Evolutionary conservation across 2,329 filamentous ascomycete genomes (phyloP).

Genomic region (Clonostachys rosea): DNA sequence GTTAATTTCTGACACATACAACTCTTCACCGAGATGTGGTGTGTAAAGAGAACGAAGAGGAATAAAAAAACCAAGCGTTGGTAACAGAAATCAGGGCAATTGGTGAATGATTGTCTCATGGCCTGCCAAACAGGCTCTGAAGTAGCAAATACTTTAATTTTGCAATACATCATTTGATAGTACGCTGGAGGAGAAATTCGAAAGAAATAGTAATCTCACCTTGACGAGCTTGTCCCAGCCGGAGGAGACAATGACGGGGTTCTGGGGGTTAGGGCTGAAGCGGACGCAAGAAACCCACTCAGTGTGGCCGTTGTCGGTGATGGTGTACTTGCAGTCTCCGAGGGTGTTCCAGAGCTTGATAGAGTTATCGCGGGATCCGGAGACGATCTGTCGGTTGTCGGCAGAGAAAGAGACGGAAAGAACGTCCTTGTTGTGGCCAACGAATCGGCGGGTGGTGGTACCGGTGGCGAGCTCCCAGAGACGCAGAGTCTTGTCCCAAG

Average conservation of each 20-base stretch:
- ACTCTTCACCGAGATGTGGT: conserved; percentile 1
- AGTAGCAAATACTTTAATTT: conserved; percentile 99
- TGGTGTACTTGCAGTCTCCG: conserved; percentile 99
- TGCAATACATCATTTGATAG: conserved; percentile 81
- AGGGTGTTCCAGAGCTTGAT: conserved; percentile 99
- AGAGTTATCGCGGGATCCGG: conserved; percentile 93
- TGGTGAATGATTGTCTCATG: conserved; percentile 97
- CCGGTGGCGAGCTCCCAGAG: conserved; percentile 98
- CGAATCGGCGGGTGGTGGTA: conserved; percentile 95
- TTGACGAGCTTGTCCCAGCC: conserved; percentile 99
- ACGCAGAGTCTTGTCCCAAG: conserved; percentile 99
- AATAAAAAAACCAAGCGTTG: not conserved
- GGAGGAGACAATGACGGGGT: conserved; percentile 97
- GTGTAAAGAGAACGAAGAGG: not conserved
- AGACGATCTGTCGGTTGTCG: conserved; percentile 99
- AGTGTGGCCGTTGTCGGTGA: conserved; percentile 99
- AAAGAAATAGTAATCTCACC: conserved; percentile 56
- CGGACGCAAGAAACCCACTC: conserved; percentile 99
- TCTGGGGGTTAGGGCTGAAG: conserved; percentile 99
- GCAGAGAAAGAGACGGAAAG: conserved; percentile 99
- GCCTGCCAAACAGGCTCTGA: conserved; percentile 83
- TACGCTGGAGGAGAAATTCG: not conserved
- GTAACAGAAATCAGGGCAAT: conserved; percentile 64
- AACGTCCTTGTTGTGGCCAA: conserved; percentile 99
- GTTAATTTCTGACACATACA: not conserved